phyloP scores from a whole-genome alignment of 177 flowering plant species.

The Vitis hybrid region DNA sequence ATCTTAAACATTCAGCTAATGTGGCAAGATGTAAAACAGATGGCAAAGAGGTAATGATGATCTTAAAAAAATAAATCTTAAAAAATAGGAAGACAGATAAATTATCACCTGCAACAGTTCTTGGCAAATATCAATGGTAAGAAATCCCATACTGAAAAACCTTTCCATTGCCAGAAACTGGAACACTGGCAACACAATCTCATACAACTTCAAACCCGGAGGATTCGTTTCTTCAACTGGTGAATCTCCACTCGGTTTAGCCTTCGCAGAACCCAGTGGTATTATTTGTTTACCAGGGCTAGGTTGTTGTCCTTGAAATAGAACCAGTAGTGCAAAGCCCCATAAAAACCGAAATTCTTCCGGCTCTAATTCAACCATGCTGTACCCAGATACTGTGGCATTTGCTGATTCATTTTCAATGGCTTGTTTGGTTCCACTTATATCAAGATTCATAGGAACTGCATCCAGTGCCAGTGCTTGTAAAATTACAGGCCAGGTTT shows the following conservation, averaged over 20 bases:
- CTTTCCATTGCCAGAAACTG: conserved; percentile 59
- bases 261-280: conserved; percentile 28
- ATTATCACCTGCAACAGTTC: conserved; percentile 75
- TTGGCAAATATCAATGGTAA: conserved; percentile 49
- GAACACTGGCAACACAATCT: conserved; percentile 64
- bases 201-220: conserved; percentile 40
- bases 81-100: not conserved
- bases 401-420: conserved; percentile 24
- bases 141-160: conserved; percentile 59
- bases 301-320: conserved; percentile 62
- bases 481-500: conserved; percentile 89
- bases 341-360: conserved; percentile 76
- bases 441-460: conserved; percentile 45
- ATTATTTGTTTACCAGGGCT: conserved; percentile 23
- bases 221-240: conserved; percentile 31
- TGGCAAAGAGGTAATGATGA: not conserved
- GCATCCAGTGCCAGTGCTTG: conserved; percentile 89
- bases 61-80: not conserved
- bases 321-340: conserved; percentile 72
- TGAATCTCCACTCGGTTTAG: conserved; percentile 35
- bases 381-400: conserved; percentile 63
- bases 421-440: conserved; percentile 25
- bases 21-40: not conserved
- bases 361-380: conserved; percentile 67
- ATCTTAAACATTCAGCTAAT: too few relatives aligned